Percentiles rank a stretch among this genome's conserved stretches.
phyloP scores from a whole-genome alignment of 176 grass and related monocot species.

The Dactylis glomerata region DNA sequence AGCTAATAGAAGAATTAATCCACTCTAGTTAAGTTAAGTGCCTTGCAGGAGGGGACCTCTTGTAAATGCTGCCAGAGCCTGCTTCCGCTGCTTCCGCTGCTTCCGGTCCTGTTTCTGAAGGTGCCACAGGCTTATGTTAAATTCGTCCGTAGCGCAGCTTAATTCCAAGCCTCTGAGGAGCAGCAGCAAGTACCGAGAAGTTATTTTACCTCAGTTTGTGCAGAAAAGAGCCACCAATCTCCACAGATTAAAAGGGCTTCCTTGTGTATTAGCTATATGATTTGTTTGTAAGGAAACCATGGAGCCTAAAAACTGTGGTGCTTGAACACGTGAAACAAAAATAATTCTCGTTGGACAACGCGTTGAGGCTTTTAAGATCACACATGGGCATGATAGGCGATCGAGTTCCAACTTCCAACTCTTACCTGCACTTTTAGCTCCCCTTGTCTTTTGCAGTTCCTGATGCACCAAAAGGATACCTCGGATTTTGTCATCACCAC shows the following conservation, averaged over 20 bases:
- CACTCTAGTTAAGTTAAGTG: neutral
- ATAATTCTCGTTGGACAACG: no score
- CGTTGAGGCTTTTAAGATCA: constrained; percentile 12
- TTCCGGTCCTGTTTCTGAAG: constrained; percentile 3
- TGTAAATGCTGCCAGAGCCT: constrained; percentile 12
- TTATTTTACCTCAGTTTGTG: constrained; percentile 10
- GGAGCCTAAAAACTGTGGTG: no score
- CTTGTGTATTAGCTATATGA: no score
- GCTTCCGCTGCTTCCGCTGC: constrained; percentile 6
- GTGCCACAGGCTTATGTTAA: constrained; percentile 19
- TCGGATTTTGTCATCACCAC: constrained; percentile 3
- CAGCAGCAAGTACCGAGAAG: constrained; percentile 26
- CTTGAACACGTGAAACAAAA: no score
- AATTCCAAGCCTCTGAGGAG: constrained; percentile 1
- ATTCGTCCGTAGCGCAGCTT: constrained; percentile 9
- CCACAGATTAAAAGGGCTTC: neutral
- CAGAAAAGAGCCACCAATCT: neutral
- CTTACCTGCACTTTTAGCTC: constrained; percentile 12
- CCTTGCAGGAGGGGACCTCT: neutral
- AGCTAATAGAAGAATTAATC: neutral
- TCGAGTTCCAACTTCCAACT: constrained; percentile 18
- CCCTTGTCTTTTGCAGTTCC: constrained; percentile 28
- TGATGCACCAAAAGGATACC: constrained; percentile 18
- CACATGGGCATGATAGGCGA: constrained; percentile 16
- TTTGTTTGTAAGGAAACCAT: neutral